Percentiles rank a stretch among this genome's conserved stretches.
Evolutionary conservation across 768 basidiomycete genomes (phyloP).

Genomic region (Auricularia cornea): DNA sequence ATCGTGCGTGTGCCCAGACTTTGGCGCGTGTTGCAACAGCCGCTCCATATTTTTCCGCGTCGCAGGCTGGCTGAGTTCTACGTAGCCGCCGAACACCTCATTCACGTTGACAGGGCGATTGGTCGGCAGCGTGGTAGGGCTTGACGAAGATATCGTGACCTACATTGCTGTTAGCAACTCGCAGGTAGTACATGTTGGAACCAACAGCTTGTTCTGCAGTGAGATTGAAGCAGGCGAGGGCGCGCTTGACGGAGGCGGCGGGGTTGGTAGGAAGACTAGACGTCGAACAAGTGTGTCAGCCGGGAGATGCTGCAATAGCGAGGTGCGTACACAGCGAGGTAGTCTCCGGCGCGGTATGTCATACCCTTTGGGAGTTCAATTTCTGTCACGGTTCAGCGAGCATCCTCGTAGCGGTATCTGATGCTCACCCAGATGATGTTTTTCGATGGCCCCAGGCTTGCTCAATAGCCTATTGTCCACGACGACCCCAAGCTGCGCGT

Average conservation of each 20-base stretch:
- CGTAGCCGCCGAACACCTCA: constrained; percentile 35
- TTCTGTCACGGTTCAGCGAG: constrained; percentile 16
- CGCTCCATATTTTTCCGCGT: constrained; percentile 34
- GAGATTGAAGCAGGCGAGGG: constrained; percentile 29
- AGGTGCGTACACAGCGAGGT: constrained; percentile 32
- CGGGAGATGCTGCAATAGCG: neutral
- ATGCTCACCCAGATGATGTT: constrained; percentile 34
- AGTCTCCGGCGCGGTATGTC: constrained; percentile 38
- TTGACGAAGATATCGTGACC: constrained; percentile 30
- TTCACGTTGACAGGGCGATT: constrained; percentile 29
- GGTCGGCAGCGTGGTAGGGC: constrained; percentile 33
- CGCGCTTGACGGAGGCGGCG: constrained; percentile 29
- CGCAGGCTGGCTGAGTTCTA: constrained; percentile 41
- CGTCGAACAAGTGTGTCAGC: neutral
- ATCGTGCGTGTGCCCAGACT: constrained; percentile 12
- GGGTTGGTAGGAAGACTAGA: constrained; percentile 37
- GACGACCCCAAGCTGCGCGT: constrained; percentile 31
- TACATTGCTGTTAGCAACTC: constrained; percentile 5
- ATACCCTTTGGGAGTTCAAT: constrained; percentile 32
- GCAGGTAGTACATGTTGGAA: neutral
- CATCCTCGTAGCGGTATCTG: too few species aligned
- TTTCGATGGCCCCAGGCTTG: constrained; percentile 28
- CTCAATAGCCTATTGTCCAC: constrained; percentile 33
- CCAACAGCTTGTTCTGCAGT: constrained; percentile 32
- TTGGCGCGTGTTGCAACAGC: constrained; percentile 18